Evolutionary conservation across 2,329 filamentous ascomycete species (phyloP).

Genomic region (Hansfordia pulvinata): DNA sequence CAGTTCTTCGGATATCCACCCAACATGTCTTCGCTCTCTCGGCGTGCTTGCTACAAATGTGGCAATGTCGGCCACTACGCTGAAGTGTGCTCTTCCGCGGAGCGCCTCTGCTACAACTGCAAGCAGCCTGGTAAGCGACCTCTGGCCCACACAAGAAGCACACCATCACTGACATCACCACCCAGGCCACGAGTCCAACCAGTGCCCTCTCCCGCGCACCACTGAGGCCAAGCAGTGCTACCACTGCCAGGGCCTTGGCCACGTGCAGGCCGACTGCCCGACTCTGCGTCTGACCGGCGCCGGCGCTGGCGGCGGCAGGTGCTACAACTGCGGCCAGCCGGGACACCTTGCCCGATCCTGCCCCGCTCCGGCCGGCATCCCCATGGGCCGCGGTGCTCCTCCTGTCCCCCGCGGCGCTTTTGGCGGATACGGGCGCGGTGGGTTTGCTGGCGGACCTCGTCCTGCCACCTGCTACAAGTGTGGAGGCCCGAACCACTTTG

Average conservation of each 20-base stretch:
- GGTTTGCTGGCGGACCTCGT: constrained; percentile 56
- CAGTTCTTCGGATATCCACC: not conserved
- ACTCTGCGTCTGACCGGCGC: constrained; percentile 83
- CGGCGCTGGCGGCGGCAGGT: constrained; percentile 62
- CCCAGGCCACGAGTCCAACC: constrained; percentile 86
- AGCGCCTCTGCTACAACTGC: constrained; percentile 99
- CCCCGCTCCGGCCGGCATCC: constrained; percentile 54
- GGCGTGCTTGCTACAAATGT: constrained; percentile 73
- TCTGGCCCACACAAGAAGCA: not conserved
- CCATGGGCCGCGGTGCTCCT: constrained; percentile 51
- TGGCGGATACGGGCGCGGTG: constrained; percentile 56
- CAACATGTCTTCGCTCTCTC: constrained; percentile 64
- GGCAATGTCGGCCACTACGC: constrained; percentile 70
- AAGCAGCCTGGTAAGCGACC: constrained; percentile 57
- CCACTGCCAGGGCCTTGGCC: constrained; percentile 95
- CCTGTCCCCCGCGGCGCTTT: constrained; percentile 60
- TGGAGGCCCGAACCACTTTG: constrained; percentile 90
- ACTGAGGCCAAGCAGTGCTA: constrained; percentile 99
- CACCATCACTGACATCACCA: constrained; percentile 5
- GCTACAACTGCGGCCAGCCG: constrained; percentile 91
- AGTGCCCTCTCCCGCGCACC: constrained; percentile 89
- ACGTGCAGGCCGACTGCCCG: constrained; percentile 97
- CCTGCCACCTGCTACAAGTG: constrained; percentile 64
- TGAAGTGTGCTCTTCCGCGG: constrained; percentile 94
- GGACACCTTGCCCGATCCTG: constrained; percentile 91